These are phyloP conservation scores for Kitagawia praeruptora DNA, from an alignment of 129 eudicot species.

Conservation along the genomic window DNA sequence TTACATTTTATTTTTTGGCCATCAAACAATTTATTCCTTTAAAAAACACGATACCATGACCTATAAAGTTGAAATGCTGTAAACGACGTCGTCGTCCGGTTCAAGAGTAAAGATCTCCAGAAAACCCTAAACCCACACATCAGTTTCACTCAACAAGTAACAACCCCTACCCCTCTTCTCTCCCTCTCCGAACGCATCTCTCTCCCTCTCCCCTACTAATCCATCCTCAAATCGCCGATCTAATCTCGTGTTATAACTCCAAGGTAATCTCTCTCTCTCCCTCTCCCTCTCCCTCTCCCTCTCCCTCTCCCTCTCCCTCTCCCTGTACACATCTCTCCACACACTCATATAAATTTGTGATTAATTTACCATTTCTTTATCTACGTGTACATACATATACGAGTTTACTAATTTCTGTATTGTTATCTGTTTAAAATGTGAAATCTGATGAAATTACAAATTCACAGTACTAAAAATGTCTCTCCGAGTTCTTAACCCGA, in stretches of 20 bases:
- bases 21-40: too few relatives aligned
- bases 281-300: neutral
- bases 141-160: neutral
- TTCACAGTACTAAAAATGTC: constrained; percentile 46
- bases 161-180: neutral
- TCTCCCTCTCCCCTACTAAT: neutral
- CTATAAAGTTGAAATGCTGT: too few relatives aligned
- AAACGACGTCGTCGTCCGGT: neutral
- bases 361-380: too few relatives aligned
- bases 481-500: constrained; percentile 66
- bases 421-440: neutral
- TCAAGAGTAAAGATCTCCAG: neutral
- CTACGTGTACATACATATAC: neutral
- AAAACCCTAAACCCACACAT: constrained; percentile 26
- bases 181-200: neutral
- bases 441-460: neutral
- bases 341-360: too few relatives aligned
- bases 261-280: constrained; percentile 1
- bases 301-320: neutral
- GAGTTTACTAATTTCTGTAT: neutral
- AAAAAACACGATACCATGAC: too few relatives aligned
- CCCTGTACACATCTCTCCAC: too few relatives aligned
- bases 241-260: neutral
- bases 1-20: too few relatives aligned
- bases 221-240: constrained; percentile 18